Percentiles rank a stretch among this genome's conserved stretches.
These are phyloP conservation scores for Magnaporthiopsis incrustans DNA, from an alignment of 2,329 filamentous ascomycete genomes.

Conservation along the genomic window DNA sequence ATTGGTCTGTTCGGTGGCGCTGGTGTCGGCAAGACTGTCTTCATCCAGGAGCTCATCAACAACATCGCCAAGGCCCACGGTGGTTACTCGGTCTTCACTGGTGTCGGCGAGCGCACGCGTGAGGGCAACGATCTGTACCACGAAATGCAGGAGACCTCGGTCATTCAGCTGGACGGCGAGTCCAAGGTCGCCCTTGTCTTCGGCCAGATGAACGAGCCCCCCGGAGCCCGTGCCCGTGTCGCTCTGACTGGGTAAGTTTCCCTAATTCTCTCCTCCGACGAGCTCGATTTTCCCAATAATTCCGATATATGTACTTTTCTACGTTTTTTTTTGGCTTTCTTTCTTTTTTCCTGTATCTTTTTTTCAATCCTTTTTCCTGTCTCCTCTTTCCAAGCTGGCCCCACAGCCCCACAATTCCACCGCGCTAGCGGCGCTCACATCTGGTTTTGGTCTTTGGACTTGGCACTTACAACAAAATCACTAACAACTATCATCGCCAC, in stretches of 20 bases:
- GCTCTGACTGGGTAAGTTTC: slow-evolving; percentile 67
- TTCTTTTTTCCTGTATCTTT: too few species aligned
- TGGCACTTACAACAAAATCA: too few species aligned
- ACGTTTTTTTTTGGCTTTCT: too few species aligned
- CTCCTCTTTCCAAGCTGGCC: too few species aligned
- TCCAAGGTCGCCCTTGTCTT: slow-evolving; percentile 99
- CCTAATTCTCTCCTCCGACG: too few species aligned
- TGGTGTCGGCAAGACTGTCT: slow-evolving; percentile 99
- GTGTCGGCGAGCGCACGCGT: slow-evolving; percentile 99
- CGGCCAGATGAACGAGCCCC: slow-evolving; percentile 99
- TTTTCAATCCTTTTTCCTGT: too few species aligned
- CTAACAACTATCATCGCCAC: neutral
- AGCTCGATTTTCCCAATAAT: too few species aligned
- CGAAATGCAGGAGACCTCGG: slow-evolving; percentile 99
- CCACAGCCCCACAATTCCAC: too few species aligned
- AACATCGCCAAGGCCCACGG: slow-evolving; percentile 99
- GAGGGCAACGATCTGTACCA: slow-evolving; percentile 99
- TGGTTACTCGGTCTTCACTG: slow-evolving; percentile 99
- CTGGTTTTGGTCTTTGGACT: too few species aligned
- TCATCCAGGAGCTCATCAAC: slow-evolving; percentile 99
- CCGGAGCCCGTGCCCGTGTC: slow-evolving; percentile 98
- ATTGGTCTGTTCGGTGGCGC: slow-evolving; percentile 99
- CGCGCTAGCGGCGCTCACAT: too few species aligned
- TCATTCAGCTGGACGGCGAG: slow-evolving; percentile 98
- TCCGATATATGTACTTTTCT: too few species aligned